Base-by-base conservation (phyloP, 768 basidiomycete genomes). In the Aureoboletus auriporus region DNA sequence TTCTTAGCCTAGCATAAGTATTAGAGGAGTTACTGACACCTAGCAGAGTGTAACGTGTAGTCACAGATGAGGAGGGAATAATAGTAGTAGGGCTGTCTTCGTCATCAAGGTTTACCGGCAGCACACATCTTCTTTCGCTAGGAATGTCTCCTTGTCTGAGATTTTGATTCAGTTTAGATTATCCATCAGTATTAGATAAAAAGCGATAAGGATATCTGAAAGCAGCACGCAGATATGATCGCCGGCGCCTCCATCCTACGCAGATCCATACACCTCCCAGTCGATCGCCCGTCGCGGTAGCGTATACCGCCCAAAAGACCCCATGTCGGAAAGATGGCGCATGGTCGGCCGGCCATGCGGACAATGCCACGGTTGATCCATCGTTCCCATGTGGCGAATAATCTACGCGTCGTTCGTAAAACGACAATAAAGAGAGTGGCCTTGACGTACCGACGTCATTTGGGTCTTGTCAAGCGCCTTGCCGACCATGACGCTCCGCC, bases 401-500 rank as follows among this genome's bases (percentile, higher is more conserved):
- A 90, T 77, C 86, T 89, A 26, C 34, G 12, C 33, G 14, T 14
- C 33, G 33, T 33, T 33, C 12, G 20, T 23, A 23, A 23, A 23
- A 23, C 20, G 20, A 23, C 20, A 33, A 34, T 3, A 5, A 1
- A 33, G 14, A 39, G 26, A 27, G 6, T 12, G 14, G 26, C 5
- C 17, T 26, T 5, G 20, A 70, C 79, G 63, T 58, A 90, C 86
- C 51, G 73, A 61, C 16, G 74, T 78, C 95, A 99, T 98, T 60
- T 89, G 90, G 13, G 71, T 66, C 50, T 68, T 73, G 33, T 77
- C 92, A 51, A 98, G 73, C 10, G 93, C 75, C 71, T 81, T 89
- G 4, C 96, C 94, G 38, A 97, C 76, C 96, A 98, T 99, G 36
- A 96, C 84, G 66, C 93, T 97, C 71, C 89, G 93, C 54, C 95